These are phyloP conservation scores for Trichoderma reesei DNA, from an alignment of 495 filamentous ascomycete genomes.

Conservation along the genomic window DNA sequence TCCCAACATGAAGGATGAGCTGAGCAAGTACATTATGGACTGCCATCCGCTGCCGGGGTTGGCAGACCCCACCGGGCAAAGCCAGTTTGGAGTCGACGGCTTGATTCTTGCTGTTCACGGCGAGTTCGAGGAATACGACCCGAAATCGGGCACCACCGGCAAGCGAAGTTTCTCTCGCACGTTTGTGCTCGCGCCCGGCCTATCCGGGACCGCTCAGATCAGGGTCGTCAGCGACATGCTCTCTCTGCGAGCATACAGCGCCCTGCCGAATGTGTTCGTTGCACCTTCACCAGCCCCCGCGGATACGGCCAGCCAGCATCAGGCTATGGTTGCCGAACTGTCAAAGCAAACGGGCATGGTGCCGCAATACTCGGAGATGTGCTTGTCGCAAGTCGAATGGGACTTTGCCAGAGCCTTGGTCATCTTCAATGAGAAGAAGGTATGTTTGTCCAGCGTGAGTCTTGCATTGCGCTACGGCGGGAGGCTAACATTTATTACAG, in stretches of 20 bases:
- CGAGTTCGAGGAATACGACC: constrained; percentile 67
- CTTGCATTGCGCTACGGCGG: no score
- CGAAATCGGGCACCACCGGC: constrained; percentile 35
- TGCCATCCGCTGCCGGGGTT: constrained; percentile 67
- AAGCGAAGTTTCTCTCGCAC: constrained; percentile 77
- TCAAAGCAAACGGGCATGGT: constrained; percentile 63
- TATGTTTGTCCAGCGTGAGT: background rate
- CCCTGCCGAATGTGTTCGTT: constrained; percentile 21
- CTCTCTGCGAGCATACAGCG: constrained; percentile 50
- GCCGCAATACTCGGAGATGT: constrained; percentile 58
- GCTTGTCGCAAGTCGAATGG: constrained; percentile 62
- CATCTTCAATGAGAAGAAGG: constrained; percentile 53
- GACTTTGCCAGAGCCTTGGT: constrained; percentile 57
- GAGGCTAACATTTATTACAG: background rate
- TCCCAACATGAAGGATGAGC: constrained; percentile 50
- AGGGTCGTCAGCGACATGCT: constrained; percentile 76
- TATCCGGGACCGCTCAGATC: constrained; percentile 46
- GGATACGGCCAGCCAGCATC: constrained; percentile 33
- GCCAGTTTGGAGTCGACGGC: constrained; percentile 56
- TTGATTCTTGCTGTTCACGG: constrained; percentile 73
- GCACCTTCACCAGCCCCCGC: constrained; percentile 14
- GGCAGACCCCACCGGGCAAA: constrained; percentile 58
- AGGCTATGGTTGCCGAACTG: constrained; percentile 55
- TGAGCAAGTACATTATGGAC: constrained; percentile 69
- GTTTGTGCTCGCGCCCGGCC: constrained; percentile 72